Evolutionary conservation across 768 basidiomycete species (phyloP), one percentile per base, ranked within the genome.

Genomic region (Fomitopsis serialis): DNA sequence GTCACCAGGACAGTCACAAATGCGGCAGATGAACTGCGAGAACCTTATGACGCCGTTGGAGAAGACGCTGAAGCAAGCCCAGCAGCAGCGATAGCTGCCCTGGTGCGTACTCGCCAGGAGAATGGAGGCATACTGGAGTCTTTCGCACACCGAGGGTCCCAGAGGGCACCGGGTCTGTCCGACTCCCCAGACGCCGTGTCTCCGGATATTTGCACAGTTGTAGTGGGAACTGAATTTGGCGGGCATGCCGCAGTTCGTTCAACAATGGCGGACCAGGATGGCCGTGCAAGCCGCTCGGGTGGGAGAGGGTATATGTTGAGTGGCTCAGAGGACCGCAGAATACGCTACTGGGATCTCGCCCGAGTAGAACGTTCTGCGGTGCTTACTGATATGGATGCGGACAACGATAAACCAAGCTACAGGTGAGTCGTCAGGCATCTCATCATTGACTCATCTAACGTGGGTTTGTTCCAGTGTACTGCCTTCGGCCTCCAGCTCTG

Each of bases 261-360:
- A 5, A 54, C 57, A 25, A 63, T 61, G 50, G 63, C 49, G 12
- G 54, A 58, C 37, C 36, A 32, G 29, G 48, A 54, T 37, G 32
- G 53, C 17, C 35, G 48, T 17, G 51, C 71, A 22, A 68, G 66
- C 34, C 62, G 66, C 19, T 68, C 69, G n/a, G 71, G 76, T 21
- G 70, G 71, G 22, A 74, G 79, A 32, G 92, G 89, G 0, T 98
- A 85, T 66, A 76, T 96, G 68, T 70, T 98, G 25, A 92, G 81
- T 22, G 96, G 92, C 1, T 96, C 94, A 0, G 91, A 95, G 61
- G 97, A 99, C 68, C 79, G 87, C 46, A 86, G 84, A 60, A 76
- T 99, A 37, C 78, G 92, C 23, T 75, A 92, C 57, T 98, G 93
- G 94, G 94, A 98, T 68, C 66, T 97, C 54, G 80, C 74, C 8